Base-by-base conservation (phyloP, 208 protist genomes). In the Wallacemonas sp. region DNA sequence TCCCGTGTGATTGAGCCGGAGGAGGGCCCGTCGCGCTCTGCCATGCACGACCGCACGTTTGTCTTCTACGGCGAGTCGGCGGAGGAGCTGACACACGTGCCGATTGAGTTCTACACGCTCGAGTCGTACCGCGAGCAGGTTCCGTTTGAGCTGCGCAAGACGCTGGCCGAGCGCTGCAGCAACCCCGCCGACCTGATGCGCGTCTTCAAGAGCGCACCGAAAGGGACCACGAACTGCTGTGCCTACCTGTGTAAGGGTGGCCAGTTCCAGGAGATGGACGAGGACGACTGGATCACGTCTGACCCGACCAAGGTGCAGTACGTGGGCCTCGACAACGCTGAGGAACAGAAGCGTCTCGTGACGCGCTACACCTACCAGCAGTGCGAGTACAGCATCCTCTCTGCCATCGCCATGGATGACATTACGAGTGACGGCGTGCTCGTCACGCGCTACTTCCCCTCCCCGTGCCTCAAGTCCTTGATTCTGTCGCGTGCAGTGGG, bases 351-450 rank as follows among this genome's bases (percentile, higher is more conserved):
- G 63, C 74, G 83, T 49, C 65, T 89, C 49, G 88, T 90, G 34
- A 63, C 87, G 74, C 70, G 81, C 33, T 93, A 93, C 64, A 81
- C 85, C 5, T 88, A 88, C 66, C 90, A 96, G 69, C 86, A 97
- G 72, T 87, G 81, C 76, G 87, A 96, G 80, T 97, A 96, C 70
- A 75, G 77, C 46, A 86, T 97, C 56, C 78, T 97, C 27, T 95
- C 85, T 21, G 91, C 91, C 32, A 96, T 97, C 64, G 76, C 87
- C 19, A 78, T 79, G 16, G 91, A 85, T 55, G 91, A 97, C 74
- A 97, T 97, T 69, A 91, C 82, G 17, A 95, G 88, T 72, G 88
- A 97, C 48, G 93, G 93, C 56, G 90, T 97, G 26, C 78, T 97
- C 21, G 65, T 96, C 65, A 92, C 88, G 19, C 85, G 92, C 49